These are phyloP conservation scores for Ramularia collo-cygni DNA, from an alignment of 2,329 filamentous ascomycete species.

Conservation along the genomic window DNA sequence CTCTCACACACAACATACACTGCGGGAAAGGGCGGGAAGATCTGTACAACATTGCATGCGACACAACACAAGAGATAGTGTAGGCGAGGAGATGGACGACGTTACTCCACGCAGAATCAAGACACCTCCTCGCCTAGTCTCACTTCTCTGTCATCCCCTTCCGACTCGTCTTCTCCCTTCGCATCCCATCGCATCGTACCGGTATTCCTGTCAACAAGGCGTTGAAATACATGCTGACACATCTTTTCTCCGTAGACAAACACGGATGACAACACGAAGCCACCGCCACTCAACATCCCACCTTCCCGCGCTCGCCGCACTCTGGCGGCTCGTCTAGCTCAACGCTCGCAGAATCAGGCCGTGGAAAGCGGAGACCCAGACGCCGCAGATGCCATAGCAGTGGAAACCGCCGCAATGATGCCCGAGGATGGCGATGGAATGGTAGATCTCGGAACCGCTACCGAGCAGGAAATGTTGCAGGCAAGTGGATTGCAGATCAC, in stretches of 20 bases:
- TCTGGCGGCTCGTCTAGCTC: constrained; percentile 71
- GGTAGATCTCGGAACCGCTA: constrained; percentile 22
- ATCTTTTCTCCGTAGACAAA: not conserved
- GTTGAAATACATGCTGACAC: too few relatives aligned
- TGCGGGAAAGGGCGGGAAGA: constrained; percentile 1
- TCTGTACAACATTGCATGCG: constrained; percentile 9
- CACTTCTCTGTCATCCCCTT: not conserved
- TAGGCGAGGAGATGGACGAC: constrained; percentile 1
- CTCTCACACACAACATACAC: not conserved
- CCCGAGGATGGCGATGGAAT: constrained; percentile 20
- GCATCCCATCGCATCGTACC: not conserved
- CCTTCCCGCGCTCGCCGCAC: constrained; percentile 82
- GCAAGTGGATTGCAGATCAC: constrained; percentile 21
- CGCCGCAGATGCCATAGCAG: constrained; percentile 24
- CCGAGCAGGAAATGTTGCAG: constrained; percentile 11
- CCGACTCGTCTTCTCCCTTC: not conserved
- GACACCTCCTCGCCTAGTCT: constrained; percentile 3
- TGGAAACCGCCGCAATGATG: constrained; percentile 26
- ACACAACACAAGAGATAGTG: constrained; percentile 8
- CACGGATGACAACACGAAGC: constrained; percentile 15
- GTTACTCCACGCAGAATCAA: not conserved
- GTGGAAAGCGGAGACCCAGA: constrained; percentile 28
- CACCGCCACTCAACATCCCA: constrained; percentile 66
- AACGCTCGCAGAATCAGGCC: constrained; percentile 39
- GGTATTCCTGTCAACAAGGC: too few relatives aligned